A percentile compares a stretch with the other conserved stretches of the same genome.
Conservation (phyloP, 108 stramenopile species). For the Poteriospumella lacustris region DNA sequence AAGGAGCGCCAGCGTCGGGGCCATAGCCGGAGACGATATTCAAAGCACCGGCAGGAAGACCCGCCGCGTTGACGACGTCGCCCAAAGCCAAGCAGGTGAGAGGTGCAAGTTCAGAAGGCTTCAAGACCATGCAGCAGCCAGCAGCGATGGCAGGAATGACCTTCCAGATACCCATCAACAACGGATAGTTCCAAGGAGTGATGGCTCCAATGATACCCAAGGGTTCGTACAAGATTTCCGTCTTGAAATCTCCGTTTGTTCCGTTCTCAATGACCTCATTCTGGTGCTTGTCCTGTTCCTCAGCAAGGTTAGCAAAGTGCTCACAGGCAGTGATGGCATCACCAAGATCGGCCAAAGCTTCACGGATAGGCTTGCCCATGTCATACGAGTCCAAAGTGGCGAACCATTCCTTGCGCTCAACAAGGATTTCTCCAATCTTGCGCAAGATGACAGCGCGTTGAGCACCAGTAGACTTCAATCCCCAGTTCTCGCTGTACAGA, state of each 20-base stretch:
- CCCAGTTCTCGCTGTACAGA: constrained; percentile 33
- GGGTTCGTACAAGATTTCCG: constrained; percentile 54
- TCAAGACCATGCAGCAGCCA: constrained; percentile 81
- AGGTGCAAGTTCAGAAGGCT: constrained; percentile 85
- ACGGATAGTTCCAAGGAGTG: constrained; percentile 81
- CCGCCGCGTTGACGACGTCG: constrained; percentile 67
- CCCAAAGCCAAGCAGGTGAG: constrained; percentile 63
- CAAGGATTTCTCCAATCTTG: not conserved
- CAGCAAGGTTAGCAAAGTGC: constrained; percentile 27
- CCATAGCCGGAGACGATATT: constrained; percentile 71
- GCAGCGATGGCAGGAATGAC: constrained; percentile 74
- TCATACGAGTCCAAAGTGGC: constrained; percentile 19
- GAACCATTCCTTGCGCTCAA: not conserved
- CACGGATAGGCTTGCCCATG: constrained; percentile 20
- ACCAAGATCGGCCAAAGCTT: constrained; percentile 24
- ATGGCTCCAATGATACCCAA: constrained; percentile 62
- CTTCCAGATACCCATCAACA: constrained; percentile 72
- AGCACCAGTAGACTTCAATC: constrained; percentile 1
- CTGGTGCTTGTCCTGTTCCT: constrained; percentile 19
- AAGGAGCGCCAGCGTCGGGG: constrained; percentile 58
- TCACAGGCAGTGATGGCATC: constrained; percentile 26
- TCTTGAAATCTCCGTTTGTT: constrained; percentile 12
- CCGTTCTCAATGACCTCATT: constrained; percentile 15
- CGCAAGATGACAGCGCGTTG: constrained; percentile 16
- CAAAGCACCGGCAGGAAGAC: constrained; percentile 76